A percentile compares a stretch with the other conserved stretches of the same genome.
Conservation (phyloP, 148 eudicot species). For the Talinum fruticosum region DNA sequence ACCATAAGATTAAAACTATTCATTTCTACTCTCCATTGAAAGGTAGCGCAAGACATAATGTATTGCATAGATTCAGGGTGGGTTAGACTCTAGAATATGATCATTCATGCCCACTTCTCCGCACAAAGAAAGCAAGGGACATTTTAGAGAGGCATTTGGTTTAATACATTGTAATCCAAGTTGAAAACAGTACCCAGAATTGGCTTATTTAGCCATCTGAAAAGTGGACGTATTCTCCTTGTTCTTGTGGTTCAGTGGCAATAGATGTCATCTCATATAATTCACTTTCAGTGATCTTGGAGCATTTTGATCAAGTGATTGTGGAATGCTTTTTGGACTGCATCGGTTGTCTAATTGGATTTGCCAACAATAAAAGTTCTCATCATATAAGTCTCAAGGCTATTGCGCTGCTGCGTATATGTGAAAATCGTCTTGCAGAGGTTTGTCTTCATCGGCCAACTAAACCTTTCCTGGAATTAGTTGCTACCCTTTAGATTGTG, state of each 20-base stretch:
- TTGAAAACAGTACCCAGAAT: background rate
- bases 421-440: conserved; percentile 99
- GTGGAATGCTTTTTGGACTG: conserved; percentile 99
- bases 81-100: background rate
- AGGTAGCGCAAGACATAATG: no score
- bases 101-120: background rate
- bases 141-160: background rate
- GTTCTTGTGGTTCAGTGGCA: conserved; percentile 8
- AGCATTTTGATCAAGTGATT: conserved; percentile 96
- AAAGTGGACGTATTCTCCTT: background rate
- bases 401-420: conserved; percentile 91
- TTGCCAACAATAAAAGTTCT: conserved; percentile 95
- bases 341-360: conserved; percentile 95
- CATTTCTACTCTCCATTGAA: no score
- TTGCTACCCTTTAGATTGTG: background rate
- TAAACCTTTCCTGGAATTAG: background rate
- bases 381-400: conserved; percentile 96
- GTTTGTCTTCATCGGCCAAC: conserved; percentile 37
- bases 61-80: background rate
- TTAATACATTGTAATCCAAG: no score
- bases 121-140: background rate
- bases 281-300: conserved; percentile 75
- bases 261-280: conserved; percentile 17
- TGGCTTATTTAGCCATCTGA: background rate
- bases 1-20: no score